Base-by-base conservation (phyloP, 495 filamentous ascomycete genomes). In the Podospora comata region DNA sequence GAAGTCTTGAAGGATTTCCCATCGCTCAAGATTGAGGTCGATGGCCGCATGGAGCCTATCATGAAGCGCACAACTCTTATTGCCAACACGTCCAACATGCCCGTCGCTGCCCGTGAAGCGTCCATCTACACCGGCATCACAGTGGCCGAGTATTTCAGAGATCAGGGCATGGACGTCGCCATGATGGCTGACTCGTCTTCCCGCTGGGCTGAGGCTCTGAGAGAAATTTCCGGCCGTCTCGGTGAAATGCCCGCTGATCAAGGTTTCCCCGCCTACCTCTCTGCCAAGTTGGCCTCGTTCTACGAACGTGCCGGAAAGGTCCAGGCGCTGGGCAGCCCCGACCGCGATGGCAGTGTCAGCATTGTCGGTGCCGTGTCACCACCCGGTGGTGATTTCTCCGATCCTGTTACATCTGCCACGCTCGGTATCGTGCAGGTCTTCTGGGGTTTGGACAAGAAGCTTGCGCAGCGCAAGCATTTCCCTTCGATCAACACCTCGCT, bases 111-210 rank as follows among this genome's bases (percentile, higher is more conserved):
- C 63, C 93, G 95, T 82, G 95, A 99, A 79, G 95, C 95, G 68
- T 99, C 95, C 59, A 99, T 99, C 76, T 99, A 98, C 82, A 99
- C 95, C 44, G 95, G 96, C 78, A 98, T 98, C 72, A 98, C 95
- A 2, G 90, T 98, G 7, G 93, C 96, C 57, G 94, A 99, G 79
- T 99, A 99, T 78, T 97, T 97, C 87, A 90, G 95, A 79, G 95
- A 99, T 75, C 94, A 97, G 82, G 95, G 95, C 71, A 96, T 97
- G 83, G 86, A 94, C 78, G 94, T 98, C 19, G 93, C 95, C 71
- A 98, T 99, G 95, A 98, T 99, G 94, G 96, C 95, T 65, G 96
- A 99, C 80, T 97, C 94, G 27, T 92, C 94, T 68, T 99, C 96
- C 60, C 92, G 95, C 70, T 99, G 96, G 95, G 95, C 95, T 68